phyloP scores from a whole-genome alignment of 345 rosid species.

The Erysimum cheiranthoides region DNA sequence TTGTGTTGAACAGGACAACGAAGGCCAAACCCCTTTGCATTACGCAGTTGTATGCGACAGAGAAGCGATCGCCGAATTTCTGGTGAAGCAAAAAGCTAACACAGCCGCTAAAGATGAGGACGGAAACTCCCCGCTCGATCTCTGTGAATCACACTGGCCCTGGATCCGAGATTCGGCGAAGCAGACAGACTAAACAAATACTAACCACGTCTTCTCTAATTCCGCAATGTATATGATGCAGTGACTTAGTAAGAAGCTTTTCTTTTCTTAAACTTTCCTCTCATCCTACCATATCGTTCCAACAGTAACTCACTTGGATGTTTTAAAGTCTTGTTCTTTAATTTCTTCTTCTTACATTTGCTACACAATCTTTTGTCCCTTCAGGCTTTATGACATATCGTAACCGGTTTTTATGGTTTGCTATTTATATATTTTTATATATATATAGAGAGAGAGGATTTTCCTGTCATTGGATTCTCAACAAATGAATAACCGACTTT shows the following conservation, averaged over 20 bases:
- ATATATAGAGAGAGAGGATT: constrained; percentile 8
- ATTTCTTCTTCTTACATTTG: constrained; percentile 1
- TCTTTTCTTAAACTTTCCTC: constrained; percentile 3
- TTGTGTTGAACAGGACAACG: constrained; percentile 69
- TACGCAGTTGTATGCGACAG: constrained; percentile 93
- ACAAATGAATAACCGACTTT: constrained; percentile 53
- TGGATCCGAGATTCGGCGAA: constrained; percentile 54
- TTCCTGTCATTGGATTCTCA: constrained; percentile 26
- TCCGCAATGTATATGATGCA: constrained; percentile 55
- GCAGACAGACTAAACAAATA: constrained; percentile 39
- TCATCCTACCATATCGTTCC: constrained; percentile 20
- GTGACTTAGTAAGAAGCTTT: constrained; percentile 41
- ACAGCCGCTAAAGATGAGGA: constrained; percentile 65
- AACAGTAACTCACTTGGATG: constrained; percentile 34
- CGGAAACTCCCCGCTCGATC: constrained; percentile 66
- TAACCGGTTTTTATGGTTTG: constrained; percentile 36
- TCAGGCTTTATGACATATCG: constrained; percentile 25
- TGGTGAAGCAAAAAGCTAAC: constrained; percentile 81
- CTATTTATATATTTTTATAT: constrained; percentile 7
- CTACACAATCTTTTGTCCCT: constrained; percentile 22
- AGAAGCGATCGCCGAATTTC: constrained; percentile 73
- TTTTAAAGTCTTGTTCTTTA: constrained; percentile 19
- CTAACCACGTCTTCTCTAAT: constrained; percentile 42
- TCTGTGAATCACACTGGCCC: constrained; percentile 76
- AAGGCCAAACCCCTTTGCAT: constrained; percentile 93